A percentile compares a stretch with the other conserved stretches of the same genome.
Evolutionary conservation across 148 eudicot species (phyloP).

Genomic region (Rhododendron ovatum): DNA sequence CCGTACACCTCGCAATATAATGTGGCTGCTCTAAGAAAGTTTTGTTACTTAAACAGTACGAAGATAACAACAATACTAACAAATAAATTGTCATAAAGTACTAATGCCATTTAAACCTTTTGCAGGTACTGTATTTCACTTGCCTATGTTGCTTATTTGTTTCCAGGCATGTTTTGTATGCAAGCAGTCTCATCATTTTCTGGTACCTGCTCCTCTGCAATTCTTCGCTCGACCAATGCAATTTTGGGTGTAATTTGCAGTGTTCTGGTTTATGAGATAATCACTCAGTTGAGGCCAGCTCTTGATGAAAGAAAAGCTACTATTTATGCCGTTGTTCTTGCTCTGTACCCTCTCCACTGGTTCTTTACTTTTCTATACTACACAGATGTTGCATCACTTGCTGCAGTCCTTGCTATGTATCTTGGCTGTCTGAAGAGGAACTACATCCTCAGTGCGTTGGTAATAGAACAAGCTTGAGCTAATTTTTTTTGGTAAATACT

Average conservation of each 20-base stretch:
- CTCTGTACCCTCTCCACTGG: slow-evolving; percentile 92
- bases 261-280: slow-evolving; percentile 60
- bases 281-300: slow-evolving; percentile 49
- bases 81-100: not conserved
- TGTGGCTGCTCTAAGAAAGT: not conserved
- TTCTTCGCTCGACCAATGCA: slow-evolving; percentile 77
- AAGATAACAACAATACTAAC: not conserved
- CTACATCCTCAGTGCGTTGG: slow-evolving; percentile 63
- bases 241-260: slow-evolving; percentile 64
- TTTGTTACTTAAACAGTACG: not conserved
- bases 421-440: slow-evolving; percentile 57
- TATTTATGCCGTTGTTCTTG: slow-evolving; percentile 47
- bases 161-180: slow-evolving; percentile 68
- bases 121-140: slow-evolving; percentile 99
- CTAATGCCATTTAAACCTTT: slow-evolving; percentile 30
- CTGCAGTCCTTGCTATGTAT: slow-evolving; percentile 67
- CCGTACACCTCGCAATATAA: not conserved
- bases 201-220: slow-evolving; percentile 53
- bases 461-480: slow-evolving; percentile 24
- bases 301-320: slow-evolving; percentile 68
- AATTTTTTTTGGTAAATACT: not conserved
- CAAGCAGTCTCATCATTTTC: slow-evolving; percentile 43
- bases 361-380: slow-evolving; percentile 84
- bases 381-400: slow-evolving; percentile 82
- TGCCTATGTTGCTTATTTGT: slow-evolving; percentile 94